These are phyloP conservation scores for Hymenoscyphus occultus DNA, from an alignment of 2,329 filamentous ascomycete species.

Conservation along the genomic window DNA sequence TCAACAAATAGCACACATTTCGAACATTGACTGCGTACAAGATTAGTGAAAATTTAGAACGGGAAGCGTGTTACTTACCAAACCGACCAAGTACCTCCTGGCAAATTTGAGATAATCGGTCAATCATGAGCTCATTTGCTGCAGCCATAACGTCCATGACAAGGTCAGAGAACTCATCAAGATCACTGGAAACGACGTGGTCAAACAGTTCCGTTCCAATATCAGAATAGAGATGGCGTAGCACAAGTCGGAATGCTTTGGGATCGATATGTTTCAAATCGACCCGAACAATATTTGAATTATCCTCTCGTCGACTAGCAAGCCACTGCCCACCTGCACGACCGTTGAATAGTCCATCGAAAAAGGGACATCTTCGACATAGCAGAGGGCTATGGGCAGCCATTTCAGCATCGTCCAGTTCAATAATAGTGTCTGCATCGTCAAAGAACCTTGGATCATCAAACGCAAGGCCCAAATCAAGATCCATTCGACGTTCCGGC, in stretches of 20 bases:
- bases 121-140: constrained; percentile 93
- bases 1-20: constrained; percentile 82
- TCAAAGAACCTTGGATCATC: constrained; percentile 69
- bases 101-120: constrained; percentile 84
- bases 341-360: constrained; percentile 85
- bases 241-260: constrained; percentile 71
- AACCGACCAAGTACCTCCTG: constrained; percentile 80
- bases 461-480: constrained; percentile 69
- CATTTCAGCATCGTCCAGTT: constrained; percentile 72
- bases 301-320: constrained; percentile 58
- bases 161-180: constrained; percentile 86
- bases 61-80: constrained; percentile 43
- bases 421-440: constrained; percentile 74
- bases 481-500: constrained; percentile 60
- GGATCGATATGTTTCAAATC: constrained; percentile 79
- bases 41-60: constrained; percentile 22
- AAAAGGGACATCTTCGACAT: constrained; percentile 87
- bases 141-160: constrained; percentile 86
- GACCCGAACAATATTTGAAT: constrained; percentile 58
- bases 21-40: constrained; percentile 63
- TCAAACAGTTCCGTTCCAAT: constrained; percentile 79
- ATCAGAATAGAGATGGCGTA: constrained; percentile 82
- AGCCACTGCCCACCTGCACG: constrained; percentile 84
- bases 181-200: constrained; percentile 62
- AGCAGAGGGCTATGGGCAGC: constrained; percentile 74